phyloP scores from a whole-genome alignment of 2,329 filamentous ascomycete genomes.

The Epichloe baconii region DNA sequence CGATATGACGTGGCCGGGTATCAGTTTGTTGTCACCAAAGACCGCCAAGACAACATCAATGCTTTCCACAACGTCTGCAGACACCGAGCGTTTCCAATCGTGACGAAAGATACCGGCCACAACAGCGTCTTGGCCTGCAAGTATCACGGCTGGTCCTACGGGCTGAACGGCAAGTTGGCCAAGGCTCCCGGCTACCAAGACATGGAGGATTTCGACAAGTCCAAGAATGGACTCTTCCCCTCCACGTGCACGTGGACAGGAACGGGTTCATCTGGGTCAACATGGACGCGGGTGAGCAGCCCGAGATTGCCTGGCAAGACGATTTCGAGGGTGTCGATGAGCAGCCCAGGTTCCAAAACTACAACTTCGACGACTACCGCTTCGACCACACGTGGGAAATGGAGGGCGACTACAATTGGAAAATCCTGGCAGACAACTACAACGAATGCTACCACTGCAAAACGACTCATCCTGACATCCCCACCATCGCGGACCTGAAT shows the following conservation, averaged over 20 bases:
- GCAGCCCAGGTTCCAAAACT: slow-evolving; percentile 30
- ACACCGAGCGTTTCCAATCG: slow-evolving; percentile 47
- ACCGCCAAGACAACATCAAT: slow-evolving; percentile 38
- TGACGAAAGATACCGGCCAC: slow-evolving; percentile 35
- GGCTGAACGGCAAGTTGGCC: slow-evolving; percentile 40
- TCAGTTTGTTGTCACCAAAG: slow-evolving; percentile 38
- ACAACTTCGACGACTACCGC: slow-evolving; percentile 38
- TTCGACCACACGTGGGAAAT: slow-evolving; percentile 47
- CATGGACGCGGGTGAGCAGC: slow-evolving; percentile 32
- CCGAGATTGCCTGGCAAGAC: slow-evolving; percentile 36
- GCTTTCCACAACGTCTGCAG: slow-evolving; percentile 52
- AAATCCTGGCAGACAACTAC: slow-evolving; percentile 49
- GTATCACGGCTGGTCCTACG: slow-evolving; percentile 52
- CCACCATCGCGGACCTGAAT: slow-evolving; percentile 41
- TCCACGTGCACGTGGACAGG: slow-evolving; percentile 38
- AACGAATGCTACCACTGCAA: slow-evolving; percentile 55
- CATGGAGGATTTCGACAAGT: slow-evolving; percentile 41
- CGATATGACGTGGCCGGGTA: slow-evolving; percentile 42
- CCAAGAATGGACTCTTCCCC: slow-evolving; percentile 41
- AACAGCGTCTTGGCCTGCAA: slow-evolving; percentile 42
- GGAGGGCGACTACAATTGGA: slow-evolving; percentile 47
- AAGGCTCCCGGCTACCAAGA: slow-evolving; percentile 48
- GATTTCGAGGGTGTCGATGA: slow-evolving; percentile 35
- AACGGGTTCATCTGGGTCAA: slow-evolving; percentile 48
- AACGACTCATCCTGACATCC: slow-evolving; percentile 44